Evolutionary conservation across 805 yeast species (phyloP).

Genomic region (Pichia heedii): DNA sequence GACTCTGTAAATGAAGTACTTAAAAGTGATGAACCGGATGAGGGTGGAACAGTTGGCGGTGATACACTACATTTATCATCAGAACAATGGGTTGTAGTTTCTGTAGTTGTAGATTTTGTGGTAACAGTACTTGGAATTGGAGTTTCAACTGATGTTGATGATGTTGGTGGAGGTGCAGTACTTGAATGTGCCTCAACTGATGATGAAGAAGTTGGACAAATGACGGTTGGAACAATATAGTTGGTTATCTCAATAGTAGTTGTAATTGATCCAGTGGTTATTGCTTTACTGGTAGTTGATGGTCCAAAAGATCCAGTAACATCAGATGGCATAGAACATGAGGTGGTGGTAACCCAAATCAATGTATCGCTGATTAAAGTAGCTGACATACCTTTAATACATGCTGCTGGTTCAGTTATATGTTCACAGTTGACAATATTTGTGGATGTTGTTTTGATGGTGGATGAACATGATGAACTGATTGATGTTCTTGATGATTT

Average conservation of each 20-base stretch:
- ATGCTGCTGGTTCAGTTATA: conserved; percentile 1
- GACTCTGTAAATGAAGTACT: neutral
- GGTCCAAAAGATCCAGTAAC: conserved; percentile 9
- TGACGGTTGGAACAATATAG: conserved; percentile 3
- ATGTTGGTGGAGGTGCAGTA: neutral
- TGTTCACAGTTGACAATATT: conserved; percentile 1
- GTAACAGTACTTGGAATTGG: neutral
- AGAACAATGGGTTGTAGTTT: neutral
- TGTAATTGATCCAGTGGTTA: neutral
- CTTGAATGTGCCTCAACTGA: neutral
- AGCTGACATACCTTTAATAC: conserved; percentile 6
- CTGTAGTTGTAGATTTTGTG: neutral
- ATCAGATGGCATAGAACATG: conserved; percentile 2
- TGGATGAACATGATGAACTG: neutral
- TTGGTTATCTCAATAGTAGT: conserved; percentile 3
- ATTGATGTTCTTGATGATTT: neutral
- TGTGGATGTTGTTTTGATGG: neutral
- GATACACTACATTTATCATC: conserved; percentile 1
- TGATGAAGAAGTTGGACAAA: conserved; percentile 3
- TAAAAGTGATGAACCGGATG: neutral
- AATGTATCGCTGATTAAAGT: conserved; percentile 5
- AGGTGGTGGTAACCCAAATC: conserved; percentile 7
- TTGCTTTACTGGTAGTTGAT: neutral
- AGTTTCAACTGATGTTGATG: neutral
- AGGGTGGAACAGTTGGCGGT: neutral